Percentiles rank a stretch among this genome's conserved stretches.
These are phyloP conservation scores for Trametes sp. DNA, from an alignment of 1,284 basidiomycete species.

Conservation along the genomic window DNA sequence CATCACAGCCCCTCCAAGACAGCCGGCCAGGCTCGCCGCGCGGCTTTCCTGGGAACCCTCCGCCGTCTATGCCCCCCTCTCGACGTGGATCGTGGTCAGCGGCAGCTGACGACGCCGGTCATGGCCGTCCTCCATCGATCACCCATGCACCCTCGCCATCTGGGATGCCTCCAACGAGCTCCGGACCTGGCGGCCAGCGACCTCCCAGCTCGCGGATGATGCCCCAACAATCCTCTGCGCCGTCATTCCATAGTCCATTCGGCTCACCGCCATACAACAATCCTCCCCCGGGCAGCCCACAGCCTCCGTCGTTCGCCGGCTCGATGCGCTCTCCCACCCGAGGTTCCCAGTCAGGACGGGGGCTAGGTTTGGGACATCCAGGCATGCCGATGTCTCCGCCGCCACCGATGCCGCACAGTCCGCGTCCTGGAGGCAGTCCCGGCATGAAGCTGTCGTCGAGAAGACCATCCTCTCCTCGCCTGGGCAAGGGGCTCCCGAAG, in stretches of 20 bases:
- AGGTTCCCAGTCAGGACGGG: conserved; percentile 8
- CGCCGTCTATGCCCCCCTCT: conserved; percentile 38
- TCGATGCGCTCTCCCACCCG: conserved; percentile 30
- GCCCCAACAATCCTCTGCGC: conserved; percentile 21
- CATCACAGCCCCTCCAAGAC: conserved; percentile 49
- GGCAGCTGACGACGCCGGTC: conserved; percentile 28
- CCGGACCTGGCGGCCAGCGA: conserved; percentile 18
- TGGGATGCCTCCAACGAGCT: neutral
- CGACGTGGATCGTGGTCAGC: conserved; percentile 44
- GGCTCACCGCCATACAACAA: conserved; percentile 30
- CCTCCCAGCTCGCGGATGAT: conserved; percentile 21
- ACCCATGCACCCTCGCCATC: conserved; percentile 23
- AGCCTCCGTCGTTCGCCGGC: conserved; percentile 19
- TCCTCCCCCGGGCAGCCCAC: conserved; percentile 19
- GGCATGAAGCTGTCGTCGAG: conserved; percentile 18
- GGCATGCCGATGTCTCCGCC: conserved; percentile 29
- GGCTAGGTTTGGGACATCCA: conserved; percentile 19
- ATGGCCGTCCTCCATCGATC: conserved; percentile 34
- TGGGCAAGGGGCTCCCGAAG: conserved; percentile 23
- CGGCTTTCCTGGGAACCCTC: conserved; percentile 30
- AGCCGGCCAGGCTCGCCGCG: conserved; percentile 36
- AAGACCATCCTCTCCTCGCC: conserved; percentile 27
- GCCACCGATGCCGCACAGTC: conserved; percentile 24
- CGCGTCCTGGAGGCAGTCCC: conserved; percentile 27
- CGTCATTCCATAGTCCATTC: conserved; percentile 23